Base-by-base conservation (phyloP, 148 eudicot species). In the Nepenthes mirabilis region DNA sequence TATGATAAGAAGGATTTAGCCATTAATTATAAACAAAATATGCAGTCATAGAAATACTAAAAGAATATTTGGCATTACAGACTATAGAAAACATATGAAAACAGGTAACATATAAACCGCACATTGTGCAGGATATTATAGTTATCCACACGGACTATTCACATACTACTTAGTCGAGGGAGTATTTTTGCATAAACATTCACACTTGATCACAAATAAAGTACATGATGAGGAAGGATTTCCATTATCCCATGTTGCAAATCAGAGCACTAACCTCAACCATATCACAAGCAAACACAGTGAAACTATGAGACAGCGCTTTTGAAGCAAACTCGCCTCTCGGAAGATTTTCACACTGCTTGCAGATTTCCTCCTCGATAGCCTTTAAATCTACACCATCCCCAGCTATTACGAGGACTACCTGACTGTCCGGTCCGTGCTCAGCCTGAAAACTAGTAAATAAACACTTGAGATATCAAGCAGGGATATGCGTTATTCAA, bases 401-500 rank as follows among this genome's bases (percentile, higher is more conserved):
- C 58, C 97, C 99, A 76, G 84, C 90, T 76, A 84, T 68, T 40
- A 89, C 95, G 14, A 94, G 87, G 70, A 89, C 99, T 60, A 94
- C 99, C 77, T 94, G 99, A 77, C 95, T 94, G 60, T 94, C 99
- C 47, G 99, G 97, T 52, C 99, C 97, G 68, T 94, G 99, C 86
- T 94, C 99, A 61, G 99, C 99, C 99, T 94, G 79, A 79, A 66
- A 68, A 76, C 40, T 14, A 43, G 47, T 66, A 55, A 55, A 14
- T 9, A 37, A 33, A 14, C 14, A 43, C 14, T 56, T 64, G 57
- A 74, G 56, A 55, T 35, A 63, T 37, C 37, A 52, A 55, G 53
- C 14, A 37, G 51, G 23, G 14, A 3, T 23, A 33, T 9, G 9
- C 59, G 57, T 11, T 37, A 14, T 64, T 45, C 34, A 47, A 33